phyloP scores from a whole-genome alignment of 768 basidiomycete genomes.

The Nidularia sp. region DNA sequence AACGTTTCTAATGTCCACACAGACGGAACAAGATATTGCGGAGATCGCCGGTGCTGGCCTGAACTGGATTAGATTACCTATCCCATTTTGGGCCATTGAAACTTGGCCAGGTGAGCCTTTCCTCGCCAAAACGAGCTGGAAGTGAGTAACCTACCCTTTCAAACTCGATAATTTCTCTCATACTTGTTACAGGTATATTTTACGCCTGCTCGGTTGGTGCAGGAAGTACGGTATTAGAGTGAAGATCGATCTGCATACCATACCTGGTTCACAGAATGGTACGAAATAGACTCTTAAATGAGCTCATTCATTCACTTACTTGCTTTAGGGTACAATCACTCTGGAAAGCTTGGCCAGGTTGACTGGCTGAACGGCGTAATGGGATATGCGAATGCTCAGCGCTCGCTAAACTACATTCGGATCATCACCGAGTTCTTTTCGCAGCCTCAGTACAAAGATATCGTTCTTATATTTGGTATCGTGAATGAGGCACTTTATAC shows the following conservation, averaged over 20 bases:
- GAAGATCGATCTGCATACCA: slow-evolving; percentile 73
- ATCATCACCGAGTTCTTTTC: slow-evolving; percentile 77
- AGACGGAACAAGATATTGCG: slow-evolving; percentile 92
- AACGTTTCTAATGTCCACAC: not conserved
- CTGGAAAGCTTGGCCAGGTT: slow-evolving; percentile 53
- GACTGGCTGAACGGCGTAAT: slow-evolving; percentile 74
- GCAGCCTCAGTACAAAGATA: slow-evolving; percentile 68
- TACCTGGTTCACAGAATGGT: slow-evolving; percentile 79
- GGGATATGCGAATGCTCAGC: slow-evolving; percentile 85
- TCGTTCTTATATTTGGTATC: slow-evolving; percentile 62
- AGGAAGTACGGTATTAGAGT: slow-evolving; percentile 84
- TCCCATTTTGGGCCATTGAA: slow-evolving; percentile 86
- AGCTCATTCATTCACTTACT: too few species aligned
- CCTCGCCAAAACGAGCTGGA: slow-evolving; percentile 71
- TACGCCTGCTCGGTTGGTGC: slow-evolving; percentile 73
- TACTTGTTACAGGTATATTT: slow-evolving; percentile 51
- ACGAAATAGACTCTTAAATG: not conserved
- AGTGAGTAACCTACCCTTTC: slow-evolving; percentile 31
- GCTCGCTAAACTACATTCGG: slow-evolving; percentile 75
- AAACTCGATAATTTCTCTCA: not conserved
- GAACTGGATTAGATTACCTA: slow-evolving; percentile 80
- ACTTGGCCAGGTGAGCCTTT: slow-evolving; percentile 73
- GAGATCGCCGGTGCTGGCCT: slow-evolving; percentile 86
- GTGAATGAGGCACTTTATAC: slow-evolving; percentile 55
- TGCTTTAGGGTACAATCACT: slow-evolving; percentile 50